Conservation (phyloP, 441 rosid genomes). For the Gossypium schwendimanii region DNA sequence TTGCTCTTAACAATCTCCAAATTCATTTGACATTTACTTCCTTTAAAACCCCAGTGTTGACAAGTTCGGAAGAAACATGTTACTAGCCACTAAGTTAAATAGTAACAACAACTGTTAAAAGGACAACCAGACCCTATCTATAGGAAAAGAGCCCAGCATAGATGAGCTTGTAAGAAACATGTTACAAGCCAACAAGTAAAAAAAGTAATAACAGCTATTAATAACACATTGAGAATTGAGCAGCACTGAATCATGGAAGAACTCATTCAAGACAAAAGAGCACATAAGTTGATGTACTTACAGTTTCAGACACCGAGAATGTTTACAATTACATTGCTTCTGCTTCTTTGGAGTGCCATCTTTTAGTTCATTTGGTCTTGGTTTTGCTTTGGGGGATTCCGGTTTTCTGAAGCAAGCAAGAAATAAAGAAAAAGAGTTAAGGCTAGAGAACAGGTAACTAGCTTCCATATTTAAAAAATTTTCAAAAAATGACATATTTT, state of each 20-base stretch:
- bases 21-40: constrained; percentile 1
- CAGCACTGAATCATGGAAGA: neutral
- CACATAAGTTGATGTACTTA: constrained; percentile 32
- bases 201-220: neutral
- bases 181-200: neutral
- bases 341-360: constrained; percentile 95
- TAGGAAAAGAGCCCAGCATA: too few species aligned
- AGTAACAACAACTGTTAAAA: neutral
- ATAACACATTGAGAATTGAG: neutral
- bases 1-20: neutral
- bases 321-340: constrained; percentile 95
- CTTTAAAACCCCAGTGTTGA: neutral
- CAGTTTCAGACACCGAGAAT: constrained; percentile 97
- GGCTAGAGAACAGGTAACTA: neutral
- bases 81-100: neutral
- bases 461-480: neutral
- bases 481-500: neutral
- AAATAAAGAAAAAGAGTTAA: neutral
- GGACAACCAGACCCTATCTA: neutral
- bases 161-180: neutral
- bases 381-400: constrained; percentile 78
- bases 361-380: constrained; percentile 66
- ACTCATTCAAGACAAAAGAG: neutral
- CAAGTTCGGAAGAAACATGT: neutral
- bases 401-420: constrained; percentile 46